Percentiles rank a stretch among this genome's conserved stretches.
Conservation (phyloP, 2,329 filamentous ascomycete species). For the Tetracladium maxilliforme region DNA sequence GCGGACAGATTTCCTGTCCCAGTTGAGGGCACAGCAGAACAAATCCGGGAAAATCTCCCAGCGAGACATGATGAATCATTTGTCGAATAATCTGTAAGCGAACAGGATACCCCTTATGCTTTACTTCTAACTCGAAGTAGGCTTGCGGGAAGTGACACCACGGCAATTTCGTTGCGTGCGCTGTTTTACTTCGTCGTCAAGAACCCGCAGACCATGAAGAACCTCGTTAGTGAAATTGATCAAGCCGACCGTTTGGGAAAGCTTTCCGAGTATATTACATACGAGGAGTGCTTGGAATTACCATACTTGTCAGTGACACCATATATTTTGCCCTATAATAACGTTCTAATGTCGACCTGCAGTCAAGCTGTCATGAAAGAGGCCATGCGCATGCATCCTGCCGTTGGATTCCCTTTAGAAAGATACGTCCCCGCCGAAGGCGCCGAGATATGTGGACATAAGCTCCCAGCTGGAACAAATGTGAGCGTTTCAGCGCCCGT, state of each 20-base stretch:
- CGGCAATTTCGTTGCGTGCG: slow-evolving; percentile 21
- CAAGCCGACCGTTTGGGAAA: slow-evolving; percentile 5
- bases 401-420: slow-evolving; percentile 2
- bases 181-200: slow-evolving; percentile 21
- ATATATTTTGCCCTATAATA: no score
- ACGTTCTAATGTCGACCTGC: no score
- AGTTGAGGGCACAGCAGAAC: slow-evolving; percentile 4
- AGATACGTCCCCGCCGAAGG: slow-evolving; percentile 3
- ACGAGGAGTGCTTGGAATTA: no score
- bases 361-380: slow-evolving; percentile 20
- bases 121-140: neutral
- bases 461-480: slow-evolving; percentile 3
- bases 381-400: slow-evolving; percentile 3
- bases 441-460: slow-evolving; percentile 1
- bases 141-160: slow-evolving; percentile 21
- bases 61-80: slow-evolving; percentile 6
- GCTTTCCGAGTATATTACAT: neutral
- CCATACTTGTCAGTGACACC: no score
- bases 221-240: slow-evolving; percentile 17
- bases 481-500: slow-evolving; percentile 6
- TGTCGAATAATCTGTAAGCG: slow-evolving; percentile 10
- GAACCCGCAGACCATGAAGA: slow-evolving; percentile 12
- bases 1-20: slow-evolving; percentile 2
- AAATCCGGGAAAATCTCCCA: slow-evolving; percentile 7
- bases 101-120: no score